These are phyloP conservation scores for Coniochaeta hoffmannii DNA, from an alignment of 2,329 filamentous ascomycete genomes.

Conservation along the genomic window DNA sequence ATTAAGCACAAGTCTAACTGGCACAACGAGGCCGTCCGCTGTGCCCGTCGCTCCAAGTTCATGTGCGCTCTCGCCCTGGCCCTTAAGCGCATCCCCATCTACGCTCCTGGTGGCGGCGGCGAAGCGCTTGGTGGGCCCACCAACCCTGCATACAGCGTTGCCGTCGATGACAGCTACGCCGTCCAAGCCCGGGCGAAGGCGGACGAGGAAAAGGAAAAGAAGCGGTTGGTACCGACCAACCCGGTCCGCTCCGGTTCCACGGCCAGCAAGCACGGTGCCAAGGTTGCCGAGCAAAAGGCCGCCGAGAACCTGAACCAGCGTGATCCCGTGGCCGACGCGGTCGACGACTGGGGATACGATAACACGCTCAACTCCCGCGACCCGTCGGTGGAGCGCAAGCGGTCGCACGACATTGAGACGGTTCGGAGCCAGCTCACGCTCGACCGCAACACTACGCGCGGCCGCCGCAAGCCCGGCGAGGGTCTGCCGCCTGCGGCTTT, in stretches of 20 bases:
- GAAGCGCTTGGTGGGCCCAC: constrained; percentile 55
- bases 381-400: constrained; percentile 23
- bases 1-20: constrained; percentile 92
- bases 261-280: constrained; percentile 4
- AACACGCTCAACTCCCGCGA: constrained; percentile 23
- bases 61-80: constrained; percentile 88
- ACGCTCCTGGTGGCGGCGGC: constrained; percentile 67
- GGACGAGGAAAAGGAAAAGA: constrained; percentile 52
- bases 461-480: constrained; percentile 42
- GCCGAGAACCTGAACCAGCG: constrained; percentile 36
- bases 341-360: constrained; percentile 33
- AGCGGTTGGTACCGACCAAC: constrained; percentile 53
- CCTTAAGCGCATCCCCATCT: constrained; percentile 79
- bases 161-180: constrained; percentile 64
- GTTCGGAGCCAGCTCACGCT: constrained; percentile 24
- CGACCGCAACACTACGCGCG: constrained; percentile 38
- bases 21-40: constrained; percentile 78
- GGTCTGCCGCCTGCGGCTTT: constrained; percentile 27
- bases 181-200: constrained; percentile 53
- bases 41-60: constrained; percentile 83
- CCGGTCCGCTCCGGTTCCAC: constrained; percentile 13
- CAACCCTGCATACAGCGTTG: constrained; percentile 76
- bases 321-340: constrained; percentile 22
- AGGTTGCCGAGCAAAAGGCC: constrained; percentile 32
- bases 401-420: constrained; percentile 30